These are phyloP conservation scores for Colletotrichum navitas DNA, from an alignment of 2,329 filamentous ascomycete genomes.

Conservation along the genomic window DNA sequence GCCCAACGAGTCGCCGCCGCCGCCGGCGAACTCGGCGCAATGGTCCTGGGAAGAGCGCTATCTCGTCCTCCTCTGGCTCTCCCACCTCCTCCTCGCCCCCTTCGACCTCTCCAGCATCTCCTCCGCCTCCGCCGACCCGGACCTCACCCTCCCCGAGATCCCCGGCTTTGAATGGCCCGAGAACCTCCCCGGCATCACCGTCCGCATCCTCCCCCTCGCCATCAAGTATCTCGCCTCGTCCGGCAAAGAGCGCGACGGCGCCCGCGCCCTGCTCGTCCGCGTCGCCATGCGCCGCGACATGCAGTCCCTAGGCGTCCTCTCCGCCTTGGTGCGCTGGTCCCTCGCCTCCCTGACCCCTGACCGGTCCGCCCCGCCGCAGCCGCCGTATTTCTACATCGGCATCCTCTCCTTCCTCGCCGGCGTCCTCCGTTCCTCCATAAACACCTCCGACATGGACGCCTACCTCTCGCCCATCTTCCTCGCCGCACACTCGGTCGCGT, in stretches of 20 bases:
- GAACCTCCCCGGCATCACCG: conserved; percentile 76
- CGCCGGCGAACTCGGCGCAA: conserved; percentile 22
- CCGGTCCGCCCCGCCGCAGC: conserved; percentile 53
- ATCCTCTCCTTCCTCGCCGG: conserved; percentile 84
- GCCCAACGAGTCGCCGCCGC: no score
- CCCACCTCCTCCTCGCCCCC: conserved; percentile 84
- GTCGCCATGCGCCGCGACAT: conserved; percentile 89
- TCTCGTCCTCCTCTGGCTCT: conserved; percentile 87
- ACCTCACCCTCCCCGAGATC: conserved; percentile 57
- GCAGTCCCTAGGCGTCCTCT: conserved; percentile 79
- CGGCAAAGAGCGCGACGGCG: conserved; percentile 90
- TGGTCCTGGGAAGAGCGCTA: conserved; percentile 92
- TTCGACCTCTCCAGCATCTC: conserved; percentile 94
- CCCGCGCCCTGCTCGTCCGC: conserved; percentile 84
- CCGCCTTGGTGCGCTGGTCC: conserved; percentile 78
- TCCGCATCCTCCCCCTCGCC: conserved; percentile 78
- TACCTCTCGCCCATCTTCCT: conserved; percentile 76
- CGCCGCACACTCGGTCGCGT: conserved; percentile 70
- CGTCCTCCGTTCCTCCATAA: conserved; percentile 75
- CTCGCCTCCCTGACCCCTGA: conserved; percentile 68
- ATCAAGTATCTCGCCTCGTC: conserved; percentile 78
- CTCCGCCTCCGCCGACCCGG: conserved; percentile 62
- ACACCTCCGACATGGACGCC: conserved; percentile 79
- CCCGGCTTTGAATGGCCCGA: conserved; percentile 66
- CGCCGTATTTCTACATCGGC: conserved; percentile 83